Percentiles rank a stretch among this genome's conserved stretches.
phyloP scores from a whole-genome alignment of 2,329 filamentous ascomycete genomes.

The Trichoderma semiorbis region DNA sequence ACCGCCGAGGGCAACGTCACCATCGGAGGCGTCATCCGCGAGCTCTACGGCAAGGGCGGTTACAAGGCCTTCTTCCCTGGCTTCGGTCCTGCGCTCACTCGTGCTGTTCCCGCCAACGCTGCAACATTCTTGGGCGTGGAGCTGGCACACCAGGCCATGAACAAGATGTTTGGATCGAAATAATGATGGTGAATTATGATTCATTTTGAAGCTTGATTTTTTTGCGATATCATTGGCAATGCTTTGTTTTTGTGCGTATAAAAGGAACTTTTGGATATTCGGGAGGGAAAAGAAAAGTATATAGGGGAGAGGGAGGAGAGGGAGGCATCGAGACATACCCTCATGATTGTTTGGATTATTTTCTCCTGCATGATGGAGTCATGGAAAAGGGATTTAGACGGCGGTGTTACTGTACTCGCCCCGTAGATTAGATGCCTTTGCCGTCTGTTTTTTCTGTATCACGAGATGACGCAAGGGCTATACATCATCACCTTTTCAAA shows the following conservation, averaged over 20 bases:
- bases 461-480: neutral
- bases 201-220: neutral
- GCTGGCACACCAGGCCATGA: constrained; percentile 79
- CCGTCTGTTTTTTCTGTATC: neutral
- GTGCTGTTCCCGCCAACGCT: constrained; percentile 93
- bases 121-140: constrained; percentile 90
- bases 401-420: neutral
- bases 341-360: neutral
- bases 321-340: neutral
- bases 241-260: neutral
- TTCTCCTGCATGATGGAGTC: neutral
- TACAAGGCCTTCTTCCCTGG: constrained; percentile 95
- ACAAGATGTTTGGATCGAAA: constrained; percentile 59
- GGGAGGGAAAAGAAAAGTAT: neutral
- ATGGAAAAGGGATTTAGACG: constrained; percentile 6
- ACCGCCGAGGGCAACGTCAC: constrained; percentile 83
- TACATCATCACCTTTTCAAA: neutral
- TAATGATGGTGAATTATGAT: neutral
- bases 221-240: constrained; percentile 4
- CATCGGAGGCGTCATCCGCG: constrained; percentile 72
- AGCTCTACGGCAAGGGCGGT: constrained; percentile 81
- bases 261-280: neutral
- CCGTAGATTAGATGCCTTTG: neutral
- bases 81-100: constrained; percentile 84
- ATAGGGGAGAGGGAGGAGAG: neutral